Conservation (phyloP, 352 stramenopile species). For the Phytopythium kandeliae region DNA sequence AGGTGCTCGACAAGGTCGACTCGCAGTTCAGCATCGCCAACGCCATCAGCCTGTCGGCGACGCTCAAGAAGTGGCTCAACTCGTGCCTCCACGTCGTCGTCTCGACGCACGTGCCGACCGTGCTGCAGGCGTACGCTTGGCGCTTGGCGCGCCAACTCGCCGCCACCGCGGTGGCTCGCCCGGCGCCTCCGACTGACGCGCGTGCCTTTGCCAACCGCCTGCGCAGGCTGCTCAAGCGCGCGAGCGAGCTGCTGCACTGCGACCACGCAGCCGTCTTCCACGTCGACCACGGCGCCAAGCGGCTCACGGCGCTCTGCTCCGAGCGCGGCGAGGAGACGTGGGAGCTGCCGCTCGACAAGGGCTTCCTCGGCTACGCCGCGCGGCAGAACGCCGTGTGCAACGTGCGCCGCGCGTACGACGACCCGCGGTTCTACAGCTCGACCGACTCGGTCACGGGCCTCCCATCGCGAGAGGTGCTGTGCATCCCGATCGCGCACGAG, state of each 20-base stretch:
- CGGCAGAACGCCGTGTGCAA: conserved; percentile 56
- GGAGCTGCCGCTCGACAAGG: conserved; percentile 69
- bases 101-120: conserved; percentile 36
- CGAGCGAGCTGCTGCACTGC: conserved; percentile 61
- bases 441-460: conserved; percentile 64
- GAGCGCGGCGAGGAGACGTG: conserved; percentile 40
- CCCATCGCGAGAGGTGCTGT: conserved; percentile 54
- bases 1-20: conserved; percentile 78
- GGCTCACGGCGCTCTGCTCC: conserved; percentile 27
- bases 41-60: conserved; percentile 53
- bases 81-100: conserved; percentile 53
- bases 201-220: too few species aligned
- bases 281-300: conserved; percentile 35
- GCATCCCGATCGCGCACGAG: conserved; percentile 58
- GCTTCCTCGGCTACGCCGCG: conserved; percentile 49
- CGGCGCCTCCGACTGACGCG: too few species aligned
- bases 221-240: conserved; percentile 36
- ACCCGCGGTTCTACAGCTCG: conserved; percentile 68
- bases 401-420: conserved; percentile 58
- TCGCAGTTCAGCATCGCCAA: conserved; percentile 84
- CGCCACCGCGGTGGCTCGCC: too few species aligned
- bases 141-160: too few species aligned
- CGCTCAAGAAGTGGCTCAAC: conserved; percentile 76
- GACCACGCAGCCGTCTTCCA: conserved; percentile 64
- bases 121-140: conserved; percentile 26